Base-by-base conservation (phyloP, 2,329 filamentous ascomycete species). In the Delphinella strobiligena region DNA sequence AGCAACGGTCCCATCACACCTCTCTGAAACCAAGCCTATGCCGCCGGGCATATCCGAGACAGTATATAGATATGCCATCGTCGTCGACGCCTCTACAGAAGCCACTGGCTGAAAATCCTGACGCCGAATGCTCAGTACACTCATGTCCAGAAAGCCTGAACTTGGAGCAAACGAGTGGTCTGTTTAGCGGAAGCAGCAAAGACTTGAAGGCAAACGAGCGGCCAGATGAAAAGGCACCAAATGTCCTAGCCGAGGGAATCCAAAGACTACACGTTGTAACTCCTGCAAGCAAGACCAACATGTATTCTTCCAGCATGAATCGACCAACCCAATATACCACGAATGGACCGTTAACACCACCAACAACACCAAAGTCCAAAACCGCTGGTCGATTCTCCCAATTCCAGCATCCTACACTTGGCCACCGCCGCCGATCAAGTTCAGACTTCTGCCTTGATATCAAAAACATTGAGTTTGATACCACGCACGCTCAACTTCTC, bases 401-500 rank as follows among this genome's bases (percentile, higher is more conserved):
- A 12, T 34, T 37, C 19, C 33, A 29, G 11, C 40, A 12, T 27
- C 22, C 22, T 7, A 12, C 12, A 7, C 12, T 27, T 12, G 12
- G 7, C 22, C 22, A 27, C 22, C 22, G 22, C 22, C 22, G 22
- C 12, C 7, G 22, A 33, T 33, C 31, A 14, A 33, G 31, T 14
- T 33, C 16, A 17, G 40, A 43, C 36, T 16, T 43, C 17, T 16
- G 30, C 29, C 22, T 43, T 17, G 54, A 57, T 39, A 48, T 59
- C 3, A 50, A 54, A 22, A 50, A 49, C 5, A 51, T 27, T 12
- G 22, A 27, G 22, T 31, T 43, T 17, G 54, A 57, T 39, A 48
- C 58, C 3, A 50, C 54, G 27, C 49, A 50, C 5, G 52, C 56
- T 11, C 53, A 51, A 38, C 43, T 54, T 4, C 44, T 59, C 2